Conservation (phyloP, 176 grass and related monocot genomes). For the Aegilops bicornis region DNA sequence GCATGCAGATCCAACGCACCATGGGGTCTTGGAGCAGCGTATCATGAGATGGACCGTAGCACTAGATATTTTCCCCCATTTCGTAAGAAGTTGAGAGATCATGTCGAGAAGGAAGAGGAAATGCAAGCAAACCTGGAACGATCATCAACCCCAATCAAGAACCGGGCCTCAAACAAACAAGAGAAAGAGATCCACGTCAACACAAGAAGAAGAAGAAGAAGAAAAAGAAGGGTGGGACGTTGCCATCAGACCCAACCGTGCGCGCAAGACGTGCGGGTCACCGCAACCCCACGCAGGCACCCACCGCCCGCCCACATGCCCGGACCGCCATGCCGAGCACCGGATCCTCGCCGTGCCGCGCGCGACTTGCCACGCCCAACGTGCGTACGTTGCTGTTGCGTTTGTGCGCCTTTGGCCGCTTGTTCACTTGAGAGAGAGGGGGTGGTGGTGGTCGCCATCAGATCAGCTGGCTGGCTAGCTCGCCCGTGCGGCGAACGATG, state of each 20-base stretch:
- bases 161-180: not conserved
- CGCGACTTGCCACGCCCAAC: not conserved
- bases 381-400: not conserved
- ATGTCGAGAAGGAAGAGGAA: too few relatives aligned
- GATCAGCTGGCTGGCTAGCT: too few relatives aligned
- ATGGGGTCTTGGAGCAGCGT: too few relatives aligned
- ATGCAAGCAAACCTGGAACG: too few relatives aligned
- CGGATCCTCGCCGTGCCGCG: not conserved
- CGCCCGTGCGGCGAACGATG: not conserved
- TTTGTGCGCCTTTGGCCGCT: not conserved
- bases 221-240: conserved; percentile 24
- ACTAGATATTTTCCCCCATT: too few relatives aligned
- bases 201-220: not conserved
- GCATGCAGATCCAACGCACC: too few relatives aligned
- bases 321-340: not conserved
- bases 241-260: conserved; percentile 47
- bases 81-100: too few relatives aligned
- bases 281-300: not conserved
- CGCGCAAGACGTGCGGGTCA: conserved; percentile 11
- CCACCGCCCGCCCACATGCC: not conserved
- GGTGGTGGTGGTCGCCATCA: not conserved
- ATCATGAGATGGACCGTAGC: too few relatives aligned
- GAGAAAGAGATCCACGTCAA: not conserved
- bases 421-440: conserved; percentile 2
- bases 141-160: too few relatives aligned